Conservation (phyloP, 495 filamentous ascomycete genomes). For the Trichocladium uniseriatum region DNA sequence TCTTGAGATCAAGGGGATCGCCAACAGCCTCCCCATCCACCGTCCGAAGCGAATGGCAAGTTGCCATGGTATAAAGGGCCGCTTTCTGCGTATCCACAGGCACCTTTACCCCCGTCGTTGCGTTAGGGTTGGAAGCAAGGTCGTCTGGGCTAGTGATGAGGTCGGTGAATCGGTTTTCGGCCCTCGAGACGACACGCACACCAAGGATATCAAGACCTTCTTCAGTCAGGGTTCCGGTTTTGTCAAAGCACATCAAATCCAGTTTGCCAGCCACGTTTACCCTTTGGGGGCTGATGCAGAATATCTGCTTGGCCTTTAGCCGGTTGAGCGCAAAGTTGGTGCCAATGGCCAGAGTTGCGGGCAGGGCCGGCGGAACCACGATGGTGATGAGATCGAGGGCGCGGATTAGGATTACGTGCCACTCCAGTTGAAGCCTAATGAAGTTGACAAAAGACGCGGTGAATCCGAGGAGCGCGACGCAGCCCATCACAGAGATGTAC, state of each 20-base stretch:
- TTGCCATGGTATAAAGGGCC: conserved; percentile 88
- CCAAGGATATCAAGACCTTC: conserved; percentile 95
- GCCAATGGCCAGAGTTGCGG: conserved; percentile 91
- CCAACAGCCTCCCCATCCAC: conserved; percentile 85
- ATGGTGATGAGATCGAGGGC: conserved; percentile 96
- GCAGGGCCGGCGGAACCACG: conserved; percentile 93
- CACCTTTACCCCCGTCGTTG: conserved; percentile 46
- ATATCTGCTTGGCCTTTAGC: conserved; percentile 79
- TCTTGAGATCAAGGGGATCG: conserved; percentile 93
- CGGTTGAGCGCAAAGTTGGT: conserved; percentile 89
- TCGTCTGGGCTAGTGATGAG: conserved; percentile 38
- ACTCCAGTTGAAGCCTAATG: conserved; percentile 65
- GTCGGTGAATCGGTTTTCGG: conserved; percentile 46
- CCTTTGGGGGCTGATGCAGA: conserved; percentile 92
- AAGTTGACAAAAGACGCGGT: conserved; percentile 89
- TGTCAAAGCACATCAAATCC: conserved; percentile 96
- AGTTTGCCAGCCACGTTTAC: conserved; percentile 96
- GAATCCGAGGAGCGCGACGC: conserved; percentile 83
- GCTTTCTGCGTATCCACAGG: conserved; percentile 58
- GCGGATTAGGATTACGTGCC: conserved; percentile 82
- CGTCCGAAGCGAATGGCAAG: conserved; percentile 82
- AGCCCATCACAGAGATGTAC: conserved; percentile 94
- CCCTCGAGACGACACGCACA: conserved; percentile 59
- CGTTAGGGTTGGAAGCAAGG: conserved; percentile 45
- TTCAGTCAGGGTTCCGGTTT: conserved; percentile 95